These are phyloP conservation scores for Emydomyces testavorans DNA, from an alignment of 2,329 filamentous ascomycete species.

Conservation along the genomic window DNA sequence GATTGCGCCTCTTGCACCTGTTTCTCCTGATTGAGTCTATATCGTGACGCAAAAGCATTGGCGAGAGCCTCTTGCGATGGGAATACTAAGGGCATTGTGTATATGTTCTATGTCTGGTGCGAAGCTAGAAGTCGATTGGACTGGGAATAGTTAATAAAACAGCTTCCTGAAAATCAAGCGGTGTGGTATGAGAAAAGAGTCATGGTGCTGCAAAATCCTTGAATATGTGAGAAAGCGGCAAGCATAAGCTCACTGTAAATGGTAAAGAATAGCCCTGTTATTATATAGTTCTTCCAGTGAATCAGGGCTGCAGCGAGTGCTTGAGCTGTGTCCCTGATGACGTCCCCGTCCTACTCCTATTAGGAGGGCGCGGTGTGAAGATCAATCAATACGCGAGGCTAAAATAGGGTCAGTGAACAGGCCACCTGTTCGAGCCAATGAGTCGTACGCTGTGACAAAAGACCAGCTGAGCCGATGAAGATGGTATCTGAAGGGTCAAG, in stretches of 20 bases:
- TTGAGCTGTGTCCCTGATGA: neutral
- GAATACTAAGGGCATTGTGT: conserved; percentile 44
- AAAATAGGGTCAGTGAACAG: neutral
- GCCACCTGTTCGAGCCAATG: no score
- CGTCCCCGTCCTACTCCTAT: neutral
- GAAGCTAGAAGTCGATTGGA: neutral
- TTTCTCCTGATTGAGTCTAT: conserved; percentile 29
- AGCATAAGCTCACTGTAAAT: conserved; percentile 7
- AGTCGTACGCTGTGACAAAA: neutral
- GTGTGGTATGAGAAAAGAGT: neutral
- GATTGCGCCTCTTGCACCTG: conserved; percentile 26
- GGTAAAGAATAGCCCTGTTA: neutral
- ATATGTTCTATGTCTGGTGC: neutral
- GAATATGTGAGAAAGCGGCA: conserved; percentile 1
- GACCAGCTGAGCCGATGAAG: neutral
- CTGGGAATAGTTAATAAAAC: conserved; percentile 6
- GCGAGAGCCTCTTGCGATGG: conserved; percentile 46
- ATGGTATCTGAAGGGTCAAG: neutral
- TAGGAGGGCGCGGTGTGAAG: neutral
- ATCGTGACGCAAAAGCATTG: conserved; percentile 42
- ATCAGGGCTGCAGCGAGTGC: neutral
- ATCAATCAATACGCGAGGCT: neutral
- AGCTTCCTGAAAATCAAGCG: neutral
- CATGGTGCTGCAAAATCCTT: neutral
- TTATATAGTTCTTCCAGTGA: neutral